Conservation (phyloP, 2,329 filamentous ascomycete genomes). For the Hypoxylon sp. region DNA sequence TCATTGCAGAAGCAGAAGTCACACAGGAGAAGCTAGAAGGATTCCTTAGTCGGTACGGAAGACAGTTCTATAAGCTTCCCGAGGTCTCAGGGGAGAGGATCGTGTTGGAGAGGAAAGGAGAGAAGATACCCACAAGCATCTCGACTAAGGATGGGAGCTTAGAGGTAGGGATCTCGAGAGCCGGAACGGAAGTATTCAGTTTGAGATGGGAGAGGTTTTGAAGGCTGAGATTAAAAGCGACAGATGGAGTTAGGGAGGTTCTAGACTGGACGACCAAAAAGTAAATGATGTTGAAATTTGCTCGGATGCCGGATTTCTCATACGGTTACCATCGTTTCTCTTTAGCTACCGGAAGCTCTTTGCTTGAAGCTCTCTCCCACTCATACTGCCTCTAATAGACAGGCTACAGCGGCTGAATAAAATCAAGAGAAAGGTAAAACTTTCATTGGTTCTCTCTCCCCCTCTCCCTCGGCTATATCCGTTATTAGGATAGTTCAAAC, state of each 20-base stretch:
- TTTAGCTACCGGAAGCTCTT: too few species aligned
- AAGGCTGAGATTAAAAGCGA: neutral
- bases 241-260: neutral
- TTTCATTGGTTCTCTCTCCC: neutral
- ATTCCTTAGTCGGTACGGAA: conserved; percentile 67
- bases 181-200: conserved; percentile 59
- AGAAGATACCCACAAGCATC: conserved; percentile 58
- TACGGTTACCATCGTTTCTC: neutral
- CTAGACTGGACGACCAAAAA: neutral
- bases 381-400: neutral
- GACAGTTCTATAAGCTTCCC: conserved; percentile 66
- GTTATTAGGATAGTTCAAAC: neutral
- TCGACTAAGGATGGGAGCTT: conserved; percentile 55
- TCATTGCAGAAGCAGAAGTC: conserved; percentile 65
- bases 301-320: neutral
- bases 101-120: conserved; percentile 66
- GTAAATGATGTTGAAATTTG: neutral
- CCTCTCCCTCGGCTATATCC: too few species aligned
- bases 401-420: neutral
- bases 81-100: conserved; percentile 68
- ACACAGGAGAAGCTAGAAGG: conserved; percentile 67
- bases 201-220: conserved; percentile 53
- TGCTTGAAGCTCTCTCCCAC: too few species aligned
- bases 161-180: conserved; percentile 61
- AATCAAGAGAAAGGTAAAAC: neutral